Conservation (phyloP, 2,329 filamentous ascomycete genomes). For the Penicillium rolfsii region DNA sequence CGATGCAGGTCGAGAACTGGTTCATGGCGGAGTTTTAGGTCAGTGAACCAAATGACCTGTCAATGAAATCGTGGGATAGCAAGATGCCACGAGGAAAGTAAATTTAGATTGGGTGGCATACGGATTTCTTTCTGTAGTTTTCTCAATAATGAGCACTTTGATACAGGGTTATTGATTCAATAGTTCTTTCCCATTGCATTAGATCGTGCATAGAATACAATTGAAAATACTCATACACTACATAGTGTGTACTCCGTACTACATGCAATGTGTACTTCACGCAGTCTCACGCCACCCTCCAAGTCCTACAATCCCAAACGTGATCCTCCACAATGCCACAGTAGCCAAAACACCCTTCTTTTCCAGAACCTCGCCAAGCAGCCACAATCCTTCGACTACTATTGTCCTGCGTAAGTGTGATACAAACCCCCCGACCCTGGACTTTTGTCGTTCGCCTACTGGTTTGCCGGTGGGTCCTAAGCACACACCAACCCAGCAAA, state of each 20-base stretch:
- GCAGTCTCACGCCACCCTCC: background rate
- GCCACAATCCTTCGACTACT: background rate
- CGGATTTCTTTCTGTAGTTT: background rate
- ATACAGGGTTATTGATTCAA: background rate
- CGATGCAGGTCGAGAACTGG: background rate
- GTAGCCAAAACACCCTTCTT: background rate
- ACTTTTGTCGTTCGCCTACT: background rate
- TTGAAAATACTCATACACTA: background rate
- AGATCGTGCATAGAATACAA: background rate
- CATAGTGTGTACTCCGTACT: too few species aligned
- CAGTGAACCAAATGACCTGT: background rate
- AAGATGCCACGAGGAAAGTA: background rate
- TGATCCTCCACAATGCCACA: background rate
- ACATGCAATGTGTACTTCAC: background rate
- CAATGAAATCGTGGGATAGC: background rate
- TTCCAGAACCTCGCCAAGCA: background rate
- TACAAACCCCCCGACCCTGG: background rate
- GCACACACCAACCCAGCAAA: background rate
- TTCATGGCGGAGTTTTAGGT: constrained; percentile 1
- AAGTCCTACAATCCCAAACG: background rate
- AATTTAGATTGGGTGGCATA: background rate
- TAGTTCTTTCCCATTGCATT: background rate
- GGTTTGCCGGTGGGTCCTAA: background rate
- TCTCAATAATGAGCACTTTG: background rate
- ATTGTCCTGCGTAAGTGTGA: background rate